Conservation (phyloP, 495 filamentous ascomycete genomes). For the Aspergillus carlsbadensis region DNA sequence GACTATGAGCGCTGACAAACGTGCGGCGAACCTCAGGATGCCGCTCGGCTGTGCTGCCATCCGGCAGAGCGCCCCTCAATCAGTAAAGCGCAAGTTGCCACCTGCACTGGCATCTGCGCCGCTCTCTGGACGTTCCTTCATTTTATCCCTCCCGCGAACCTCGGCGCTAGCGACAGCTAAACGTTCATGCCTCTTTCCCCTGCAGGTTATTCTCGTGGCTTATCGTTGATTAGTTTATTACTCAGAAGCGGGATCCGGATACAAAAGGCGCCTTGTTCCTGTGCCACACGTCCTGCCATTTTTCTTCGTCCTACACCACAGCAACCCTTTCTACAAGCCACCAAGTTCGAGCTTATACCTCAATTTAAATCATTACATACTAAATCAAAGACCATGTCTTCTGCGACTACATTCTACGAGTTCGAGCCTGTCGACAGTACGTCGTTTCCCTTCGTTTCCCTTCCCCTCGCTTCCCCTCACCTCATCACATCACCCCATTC, state of each 20-base stretch:
- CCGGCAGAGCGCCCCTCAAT: not conserved
- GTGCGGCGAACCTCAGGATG: not conserved
- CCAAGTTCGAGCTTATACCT: not conserved
- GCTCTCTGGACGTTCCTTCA: not conserved
- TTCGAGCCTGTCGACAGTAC: slow-evolving; percentile 82
- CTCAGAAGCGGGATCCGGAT: not conserved
- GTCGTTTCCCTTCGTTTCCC: slow-evolving; percentile 28
- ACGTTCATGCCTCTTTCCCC: not conserved
- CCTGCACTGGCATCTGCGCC: not conserved
- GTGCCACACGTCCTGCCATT: not conserved
- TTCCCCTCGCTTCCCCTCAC: not conserved
- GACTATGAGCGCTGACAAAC: slow-evolving; percentile 4
- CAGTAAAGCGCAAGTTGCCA: no score
- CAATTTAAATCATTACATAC: slow-evolving; percentile 16
- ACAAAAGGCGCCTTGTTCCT: not conserved
- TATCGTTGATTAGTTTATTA: not conserved
- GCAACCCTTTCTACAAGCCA: not conserved
- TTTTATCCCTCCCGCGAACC: slow-evolving; percentile 6
- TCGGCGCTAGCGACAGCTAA: not conserved
- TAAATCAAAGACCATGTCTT: slow-evolving; percentile 64
- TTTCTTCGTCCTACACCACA: not conserved
- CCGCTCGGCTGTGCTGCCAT: slow-evolving; percentile 1
- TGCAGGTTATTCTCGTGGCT: not conserved
- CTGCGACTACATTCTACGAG: slow-evolving; percentile 86
- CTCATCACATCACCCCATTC: not conserved